Evolutionary conservation across 1,284 basidiomycete species (phyloP).

Genomic region (Grifola frondosa): DNA sequence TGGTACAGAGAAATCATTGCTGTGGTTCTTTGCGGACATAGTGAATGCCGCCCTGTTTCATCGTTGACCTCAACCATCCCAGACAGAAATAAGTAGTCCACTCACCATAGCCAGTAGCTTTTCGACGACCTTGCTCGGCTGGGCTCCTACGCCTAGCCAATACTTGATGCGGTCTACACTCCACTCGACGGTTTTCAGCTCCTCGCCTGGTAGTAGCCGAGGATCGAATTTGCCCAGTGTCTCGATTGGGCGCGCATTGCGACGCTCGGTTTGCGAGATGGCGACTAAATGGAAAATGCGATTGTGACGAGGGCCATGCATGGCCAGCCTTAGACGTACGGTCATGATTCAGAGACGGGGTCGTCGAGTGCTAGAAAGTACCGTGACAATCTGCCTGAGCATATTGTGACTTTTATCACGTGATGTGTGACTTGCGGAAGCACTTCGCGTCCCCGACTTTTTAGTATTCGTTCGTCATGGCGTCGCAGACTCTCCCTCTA

Average conservation of each 20-base stretch:
- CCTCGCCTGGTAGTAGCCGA: conserved; percentile 44
- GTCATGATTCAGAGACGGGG: conserved; percentile 53
- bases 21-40: conserved; percentile 1
- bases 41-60: conserved; percentile 38
- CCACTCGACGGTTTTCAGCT: conserved; percentile 83
- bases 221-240: conserved; percentile 89
- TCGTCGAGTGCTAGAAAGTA: neutral
- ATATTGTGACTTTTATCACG: too few species aligned
- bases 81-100: conserved; percentile 17
- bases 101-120: conserved; percentile 80
- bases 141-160: conserved; percentile 85
- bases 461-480: conserved; percentile 42
- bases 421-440: too few species aligned
- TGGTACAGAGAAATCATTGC: neutral
- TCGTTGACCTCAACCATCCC: conserved; percentile 14
- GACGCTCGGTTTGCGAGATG: conserved; percentile 70
- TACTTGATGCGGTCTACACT: conserved; percentile 87
- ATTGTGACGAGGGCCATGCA: conserved; percentile 80
- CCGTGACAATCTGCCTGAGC: too few species aligned
- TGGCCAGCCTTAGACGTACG: conserved; percentile 82
- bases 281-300: conserved; percentile 90
- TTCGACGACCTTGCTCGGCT: conserved; percentile 78
- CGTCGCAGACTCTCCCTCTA: conserved; percentile 65
- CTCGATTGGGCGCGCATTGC: conserved; percentile 90
- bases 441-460: too few species aligned